Conservation (phyloP, 2,329 filamentous ascomycete genomes). For the Ophiocordyceps sinensis region DNA sequence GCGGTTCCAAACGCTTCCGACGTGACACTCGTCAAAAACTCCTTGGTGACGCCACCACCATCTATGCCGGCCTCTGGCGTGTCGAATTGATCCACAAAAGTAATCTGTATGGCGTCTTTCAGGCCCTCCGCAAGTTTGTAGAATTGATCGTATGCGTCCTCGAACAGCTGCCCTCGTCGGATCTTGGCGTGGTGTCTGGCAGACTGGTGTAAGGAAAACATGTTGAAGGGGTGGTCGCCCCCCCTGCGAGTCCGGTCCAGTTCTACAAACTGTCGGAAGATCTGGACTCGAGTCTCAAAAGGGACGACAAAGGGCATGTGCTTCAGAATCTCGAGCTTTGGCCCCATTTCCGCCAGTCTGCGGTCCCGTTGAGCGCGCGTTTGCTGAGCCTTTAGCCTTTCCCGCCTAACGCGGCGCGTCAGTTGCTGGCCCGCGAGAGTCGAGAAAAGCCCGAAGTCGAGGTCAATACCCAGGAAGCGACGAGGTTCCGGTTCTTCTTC, state of each 20-base stretch:
- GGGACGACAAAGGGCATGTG: constrained; percentile 97
- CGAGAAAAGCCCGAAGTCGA: constrained; percentile 11
- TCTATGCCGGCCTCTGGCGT: constrained; percentile 86
- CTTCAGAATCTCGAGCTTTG: constrained; percentile 76
- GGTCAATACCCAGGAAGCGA: no score
- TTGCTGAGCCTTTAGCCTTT: constrained; percentile 48
- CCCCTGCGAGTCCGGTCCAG: constrained; percentile 39
- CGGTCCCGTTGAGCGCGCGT: constrained; percentile 54
- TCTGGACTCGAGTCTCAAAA: constrained; percentile 78
- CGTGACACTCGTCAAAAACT: constrained; percentile 83
- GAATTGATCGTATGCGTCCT: constrained; percentile 75
- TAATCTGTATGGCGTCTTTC: constrained; percentile 93
- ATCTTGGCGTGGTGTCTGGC: constrained; percentile 65
- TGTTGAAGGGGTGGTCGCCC: constrained; percentile 3
- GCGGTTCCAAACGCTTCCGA: constrained; percentile 61
- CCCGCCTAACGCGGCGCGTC: constrained; percentile 48
- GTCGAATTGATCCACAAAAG: constrained; percentile 85
- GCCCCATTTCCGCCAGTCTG: constrained; percentile 64
- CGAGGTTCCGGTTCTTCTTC: constrained; percentile 13
- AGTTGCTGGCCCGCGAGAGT: constrained; percentile 40
- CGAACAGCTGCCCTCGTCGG: constrained; percentile 62
- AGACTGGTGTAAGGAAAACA: constrained; percentile 16
- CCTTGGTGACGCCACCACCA: constrained; percentile 92
- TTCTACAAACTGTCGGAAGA: constrained; percentile 85
- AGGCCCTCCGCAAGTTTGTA: constrained; percentile 67